Evolutionary conservation across 495 filamentous ascomycete genomes (phyloP).

Genomic region (Xanthoparmelia taractica): DNA sequence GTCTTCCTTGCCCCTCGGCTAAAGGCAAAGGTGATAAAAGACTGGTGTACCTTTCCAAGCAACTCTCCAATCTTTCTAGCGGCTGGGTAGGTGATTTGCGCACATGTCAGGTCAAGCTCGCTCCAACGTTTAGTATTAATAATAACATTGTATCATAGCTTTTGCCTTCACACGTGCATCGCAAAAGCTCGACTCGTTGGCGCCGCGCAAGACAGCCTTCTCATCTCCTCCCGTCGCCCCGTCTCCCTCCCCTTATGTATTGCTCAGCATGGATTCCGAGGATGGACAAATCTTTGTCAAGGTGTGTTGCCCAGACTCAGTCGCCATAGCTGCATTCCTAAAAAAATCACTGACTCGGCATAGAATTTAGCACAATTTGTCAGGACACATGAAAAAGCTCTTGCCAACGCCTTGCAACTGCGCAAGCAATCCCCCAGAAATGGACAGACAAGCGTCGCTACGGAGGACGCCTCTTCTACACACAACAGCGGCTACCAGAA

Average conservation of each 20-base stretch:
- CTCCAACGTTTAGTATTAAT: neutral
- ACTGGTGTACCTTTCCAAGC: neutral
- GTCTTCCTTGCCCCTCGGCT: neutral
- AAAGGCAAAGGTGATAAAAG: neutral
- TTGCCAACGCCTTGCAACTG: conserved; percentile 89
- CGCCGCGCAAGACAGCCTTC: neutral
- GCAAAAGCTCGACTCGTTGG: conserved; percentile 11
- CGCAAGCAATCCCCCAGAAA: conserved; percentile 60
- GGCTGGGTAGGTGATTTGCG: neutral
- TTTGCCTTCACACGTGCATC: neutral
- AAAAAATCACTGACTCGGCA: conserved; percentile 3
- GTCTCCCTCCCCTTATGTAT: conserved; percentile 14
- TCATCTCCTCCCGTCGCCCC: neutral
- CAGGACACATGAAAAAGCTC: conserved; percentile 91
- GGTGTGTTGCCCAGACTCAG: conserved; percentile 39
- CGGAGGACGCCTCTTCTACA: conserved; percentile 37
- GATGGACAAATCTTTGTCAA: conserved; percentile 88
- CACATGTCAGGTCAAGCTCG: neutral
- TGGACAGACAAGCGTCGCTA: conserved; percentile 50
- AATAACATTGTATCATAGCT: neutral
- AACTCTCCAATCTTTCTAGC: neutral
- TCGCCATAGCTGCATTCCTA: conserved; percentile 15
- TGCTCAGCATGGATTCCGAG: conserved; percentile 62
- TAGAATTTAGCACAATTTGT: conserved; percentile 96
- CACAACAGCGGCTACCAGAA: conserved; percentile 41